A percentile compares a stretch with the other conserved stretches of the same genome.
These are phyloP conservation scores for Sphaerulina vaccinii DNA, from an alignment of 2,329 filamentous ascomycete genomes.

Conservation along the genomic window DNA sequence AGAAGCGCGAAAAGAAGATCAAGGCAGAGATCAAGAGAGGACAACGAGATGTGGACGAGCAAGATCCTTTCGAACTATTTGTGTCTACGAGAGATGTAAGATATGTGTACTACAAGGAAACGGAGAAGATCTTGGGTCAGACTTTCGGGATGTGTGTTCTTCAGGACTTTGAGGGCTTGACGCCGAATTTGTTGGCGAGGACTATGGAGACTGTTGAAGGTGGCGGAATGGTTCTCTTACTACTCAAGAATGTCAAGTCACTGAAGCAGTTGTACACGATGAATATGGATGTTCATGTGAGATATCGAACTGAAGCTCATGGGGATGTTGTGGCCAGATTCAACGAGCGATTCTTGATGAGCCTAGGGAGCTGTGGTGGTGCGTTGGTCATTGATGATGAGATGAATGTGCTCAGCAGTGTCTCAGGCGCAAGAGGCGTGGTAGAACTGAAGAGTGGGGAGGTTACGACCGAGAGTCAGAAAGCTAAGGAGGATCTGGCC, in stretches of 20 bases:
- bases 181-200: conserved; percentile 90
- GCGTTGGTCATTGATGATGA: conserved; percentile 97
- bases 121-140: conserved; percentile 96
- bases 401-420: conserved; percentile 84
- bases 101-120: conserved; percentile 99
- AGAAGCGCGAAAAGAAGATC: conserved; percentile 97
- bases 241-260: conserved; percentile 95
- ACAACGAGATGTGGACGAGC: conserved; percentile 84
- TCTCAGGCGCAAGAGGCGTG: conserved; percentile 91
- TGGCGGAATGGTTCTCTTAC: conserved; percentile 82
- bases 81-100: conserved; percentile 94
- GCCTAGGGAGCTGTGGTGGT: conserved; percentile 88
- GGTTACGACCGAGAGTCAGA: conserved; percentile 69
- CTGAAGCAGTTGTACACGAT: conserved; percentile 95
- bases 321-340: conserved; percentile 92
- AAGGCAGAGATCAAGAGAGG: conserved; percentile 97
- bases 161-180: conserved; percentile 96
- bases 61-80: conserved; percentile 97
- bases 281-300: conserved; percentile 95
- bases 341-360: conserved; percentile 96
- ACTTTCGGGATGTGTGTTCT: conserved; percentile 98
- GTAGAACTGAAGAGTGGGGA: conserved; percentile 67
- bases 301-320: conserved; percentile 95
- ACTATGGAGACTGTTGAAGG: conserved; percentile 98
- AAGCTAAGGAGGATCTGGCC: conserved; percentile 72